phyloP scores from a whole-genome alignment of 2,329 filamentous ascomycete species.

The Westerdykella sp. region DNA sequence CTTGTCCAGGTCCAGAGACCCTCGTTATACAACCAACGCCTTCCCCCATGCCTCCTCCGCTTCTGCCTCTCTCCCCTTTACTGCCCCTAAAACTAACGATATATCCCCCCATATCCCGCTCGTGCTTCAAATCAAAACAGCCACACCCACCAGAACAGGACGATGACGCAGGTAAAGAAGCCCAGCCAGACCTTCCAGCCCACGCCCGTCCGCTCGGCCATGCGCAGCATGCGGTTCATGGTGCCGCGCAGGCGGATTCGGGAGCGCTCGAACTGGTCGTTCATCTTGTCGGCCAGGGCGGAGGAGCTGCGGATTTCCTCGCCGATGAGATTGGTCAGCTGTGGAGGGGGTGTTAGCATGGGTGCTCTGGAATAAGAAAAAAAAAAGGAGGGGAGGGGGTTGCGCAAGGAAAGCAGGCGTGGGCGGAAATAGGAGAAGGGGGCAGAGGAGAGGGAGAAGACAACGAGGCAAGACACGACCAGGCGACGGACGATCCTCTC shows the following conservation, averaged over 20 bases:
- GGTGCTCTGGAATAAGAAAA: background rate
- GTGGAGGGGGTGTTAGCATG: conserved; percentile 6
- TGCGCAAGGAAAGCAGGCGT: background rate
- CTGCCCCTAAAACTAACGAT: too few relatives aligned
- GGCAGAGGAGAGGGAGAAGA: background rate
- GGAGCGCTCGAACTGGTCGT: conserved; percentile 85
- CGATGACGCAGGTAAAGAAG: conserved; percentile 77
- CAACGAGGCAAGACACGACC: background rate
- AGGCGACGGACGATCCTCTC: background rate
- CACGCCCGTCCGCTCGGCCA: conserved; percentile 92
- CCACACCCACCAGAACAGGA: conserved; percentile 92
- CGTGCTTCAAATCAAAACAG: conserved; percentile 51
- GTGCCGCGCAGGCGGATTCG: conserved; percentile 75
- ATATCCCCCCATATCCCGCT: too few relatives aligned
- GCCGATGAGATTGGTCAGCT: conserved; percentile 90
- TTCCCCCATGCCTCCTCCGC: too few relatives aligned
- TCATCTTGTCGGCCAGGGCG: conserved; percentile 88
- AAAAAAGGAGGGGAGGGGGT: conserved; percentile 3
- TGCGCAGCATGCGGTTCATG: conserved; percentile 94
- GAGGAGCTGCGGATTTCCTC: conserved; percentile 91
- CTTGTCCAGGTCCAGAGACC: too few relatives aligned
- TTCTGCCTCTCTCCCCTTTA: too few relatives aligned
- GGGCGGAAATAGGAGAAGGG: background rate
- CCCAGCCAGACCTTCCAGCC: conserved; percentile 90
- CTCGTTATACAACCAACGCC: too few relatives aligned